phyloP scores from a whole-genome alignment of 768 basidiomycete genomes.

The Daedalea quercina region DNA sequence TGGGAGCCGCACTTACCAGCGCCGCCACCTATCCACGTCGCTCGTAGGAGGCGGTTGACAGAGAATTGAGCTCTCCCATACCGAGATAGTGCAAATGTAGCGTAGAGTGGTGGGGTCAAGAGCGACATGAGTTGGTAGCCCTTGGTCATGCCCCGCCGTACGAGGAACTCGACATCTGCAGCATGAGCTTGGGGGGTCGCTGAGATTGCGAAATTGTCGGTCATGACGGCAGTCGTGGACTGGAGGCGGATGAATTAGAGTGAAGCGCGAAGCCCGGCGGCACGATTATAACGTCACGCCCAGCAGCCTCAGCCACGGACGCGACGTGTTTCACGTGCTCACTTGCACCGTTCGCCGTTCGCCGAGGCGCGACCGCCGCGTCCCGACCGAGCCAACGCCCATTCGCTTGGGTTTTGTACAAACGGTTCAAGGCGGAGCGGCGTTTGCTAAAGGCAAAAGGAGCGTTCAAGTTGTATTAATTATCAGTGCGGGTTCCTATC shows the following conservation, averaged over 20 bases:
- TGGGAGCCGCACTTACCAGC: constrained; percentile 34
- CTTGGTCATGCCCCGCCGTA: constrained; percentile 56
- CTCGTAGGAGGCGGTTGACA: constrained; percentile 57
- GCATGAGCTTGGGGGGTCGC: constrained; percentile 28
- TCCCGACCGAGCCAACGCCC: neutral
- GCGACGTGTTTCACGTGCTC: neutral
- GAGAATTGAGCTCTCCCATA: constrained; percentile 50
- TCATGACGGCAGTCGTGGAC: constrained; percentile 7
- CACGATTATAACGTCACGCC: neutral
- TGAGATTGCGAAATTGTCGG: constrained; percentile 18
- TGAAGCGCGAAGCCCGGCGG: neutral
- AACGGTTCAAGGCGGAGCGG: no score
- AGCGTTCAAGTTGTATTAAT: no score
- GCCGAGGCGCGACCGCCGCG: no score
- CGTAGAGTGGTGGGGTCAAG: constrained; percentile 55
- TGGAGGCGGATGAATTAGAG: neutral
- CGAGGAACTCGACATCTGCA: constrained; percentile 59
- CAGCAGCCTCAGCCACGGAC: neutral
- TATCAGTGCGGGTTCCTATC: no score
- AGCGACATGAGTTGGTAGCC: constrained; percentile 67
- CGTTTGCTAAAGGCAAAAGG: no score
- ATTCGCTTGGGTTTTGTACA: no score
- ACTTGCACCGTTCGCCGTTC: no score
- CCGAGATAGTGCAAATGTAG: constrained; percentile 43
- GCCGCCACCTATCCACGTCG: constrained; percentile 67